Evolutionary conservation across 1,139 yeast genomes (phyloP).

Genomic region (Taphrina deformans): DNA sequence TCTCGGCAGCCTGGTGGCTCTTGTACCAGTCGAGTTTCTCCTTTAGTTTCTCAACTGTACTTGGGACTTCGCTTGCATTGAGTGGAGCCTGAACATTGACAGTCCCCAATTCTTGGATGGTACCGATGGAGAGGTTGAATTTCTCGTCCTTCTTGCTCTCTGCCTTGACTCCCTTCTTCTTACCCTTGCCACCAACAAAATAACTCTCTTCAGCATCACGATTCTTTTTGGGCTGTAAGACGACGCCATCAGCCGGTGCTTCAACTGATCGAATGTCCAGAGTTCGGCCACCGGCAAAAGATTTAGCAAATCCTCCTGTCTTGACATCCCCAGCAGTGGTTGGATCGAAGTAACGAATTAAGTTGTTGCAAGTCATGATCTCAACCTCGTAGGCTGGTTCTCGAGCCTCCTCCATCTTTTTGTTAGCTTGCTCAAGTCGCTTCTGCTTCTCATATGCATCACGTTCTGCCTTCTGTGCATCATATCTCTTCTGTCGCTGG

Average conservation of each 20-base stretch:
- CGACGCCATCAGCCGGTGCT: constrained; percentile 44
- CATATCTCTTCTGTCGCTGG: constrained; percentile 57
- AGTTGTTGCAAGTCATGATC: constrained; percentile 68
- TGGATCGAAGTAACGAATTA: constrained; percentile 76
- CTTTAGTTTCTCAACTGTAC: constrained; percentile 67
- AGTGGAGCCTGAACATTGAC: constrained; percentile 80
- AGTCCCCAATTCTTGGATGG: constrained; percentile 74
- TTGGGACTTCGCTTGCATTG: constrained; percentile 68
- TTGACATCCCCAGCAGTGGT: constrained; percentile 57
- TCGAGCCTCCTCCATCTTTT: constrained; percentile 69
- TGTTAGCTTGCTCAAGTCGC: constrained; percentile 51
- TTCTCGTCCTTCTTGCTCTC: constrained; percentile 50
- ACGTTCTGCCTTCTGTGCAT: constrained; percentile 57
- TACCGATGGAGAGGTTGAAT: constrained; percentile 77
- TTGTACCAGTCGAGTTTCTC: constrained; percentile 69
- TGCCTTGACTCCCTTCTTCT: constrained; percentile 51
- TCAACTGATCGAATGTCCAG: constrained; percentile 44
- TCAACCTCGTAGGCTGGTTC: constrained; percentile 82
- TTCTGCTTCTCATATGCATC: constrained; percentile 46
- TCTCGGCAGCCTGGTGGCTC: constrained; percentile 77
- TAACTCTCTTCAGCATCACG: constrained; percentile 60
- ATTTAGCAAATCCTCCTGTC: constrained; percentile 31
- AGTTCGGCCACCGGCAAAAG: constrained; percentile 34
- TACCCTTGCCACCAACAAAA: constrained; percentile 57
- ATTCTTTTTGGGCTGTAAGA: constrained; percentile 52